These are phyloP conservation scores for Neurospora sp. DNA, from an alignment of 495 filamentous ascomycete species.

Conservation along the genomic window DNA sequence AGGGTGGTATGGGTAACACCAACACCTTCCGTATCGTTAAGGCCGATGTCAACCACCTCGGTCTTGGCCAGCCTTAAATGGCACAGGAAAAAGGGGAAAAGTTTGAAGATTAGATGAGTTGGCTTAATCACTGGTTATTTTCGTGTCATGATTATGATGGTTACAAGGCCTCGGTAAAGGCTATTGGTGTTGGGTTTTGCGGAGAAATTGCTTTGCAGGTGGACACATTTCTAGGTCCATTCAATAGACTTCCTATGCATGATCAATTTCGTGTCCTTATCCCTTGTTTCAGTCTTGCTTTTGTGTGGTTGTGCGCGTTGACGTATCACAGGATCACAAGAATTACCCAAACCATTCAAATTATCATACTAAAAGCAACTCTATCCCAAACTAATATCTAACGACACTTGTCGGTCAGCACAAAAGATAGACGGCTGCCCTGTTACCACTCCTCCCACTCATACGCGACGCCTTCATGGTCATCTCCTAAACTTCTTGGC, in stretches of 20 bases:
- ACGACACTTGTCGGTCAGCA: neutral
- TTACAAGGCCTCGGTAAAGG: constrained; percentile 1
- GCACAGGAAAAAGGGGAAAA: neutral
- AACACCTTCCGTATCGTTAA: constrained; percentile 66
- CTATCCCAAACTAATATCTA: neutral
- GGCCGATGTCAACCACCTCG: constrained; percentile 42
- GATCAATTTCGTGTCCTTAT: neutral
- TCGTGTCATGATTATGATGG: neutral
- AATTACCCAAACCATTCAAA: neutral
- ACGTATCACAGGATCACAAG: neutral
- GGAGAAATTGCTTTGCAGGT: neutral
- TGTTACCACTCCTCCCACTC: neutral
- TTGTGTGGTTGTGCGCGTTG: neutral
- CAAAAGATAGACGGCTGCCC: neutral
- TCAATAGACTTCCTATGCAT: neutral
- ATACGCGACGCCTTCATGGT: neutral
- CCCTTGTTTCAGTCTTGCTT: neutral
- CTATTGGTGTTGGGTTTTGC: neutral
- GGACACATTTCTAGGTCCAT: neutral
- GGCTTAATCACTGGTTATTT: neutral
- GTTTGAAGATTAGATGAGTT: neutral
- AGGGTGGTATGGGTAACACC: constrained; percentile 91
- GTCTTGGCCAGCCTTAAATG: constrained; percentile 22
- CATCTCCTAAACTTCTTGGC: neutral
- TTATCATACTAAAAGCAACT: neutral